Conservation (phyloP, 306 rosid genomes). For the Malus sieversii region DNA sequence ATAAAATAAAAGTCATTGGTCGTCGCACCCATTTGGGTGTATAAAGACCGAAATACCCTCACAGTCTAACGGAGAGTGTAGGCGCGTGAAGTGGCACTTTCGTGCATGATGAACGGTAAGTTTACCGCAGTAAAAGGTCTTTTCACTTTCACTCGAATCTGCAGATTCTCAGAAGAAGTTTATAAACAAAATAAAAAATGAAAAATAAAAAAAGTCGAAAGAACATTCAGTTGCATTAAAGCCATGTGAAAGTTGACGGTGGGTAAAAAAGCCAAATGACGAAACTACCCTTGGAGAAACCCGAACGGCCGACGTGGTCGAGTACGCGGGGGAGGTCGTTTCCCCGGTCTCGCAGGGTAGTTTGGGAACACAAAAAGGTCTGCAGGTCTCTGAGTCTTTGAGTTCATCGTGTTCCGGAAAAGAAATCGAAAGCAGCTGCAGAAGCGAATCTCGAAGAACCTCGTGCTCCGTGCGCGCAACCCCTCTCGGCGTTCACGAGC, state of each 20-base stretch:
- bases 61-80: not conserved
- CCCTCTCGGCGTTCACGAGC: not conserved
- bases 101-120: not conserved
- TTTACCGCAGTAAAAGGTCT: not conserved
- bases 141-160: conserved; percentile 2
- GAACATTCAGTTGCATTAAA: conserved; percentile 25
- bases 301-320: no score
- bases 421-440: not conserved
- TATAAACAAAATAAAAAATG: no score
- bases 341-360: not conserved
- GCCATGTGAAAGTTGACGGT: not conserved
- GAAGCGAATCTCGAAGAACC: conserved; percentile 18
- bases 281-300: not conserved
- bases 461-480: conserved; percentile 10
- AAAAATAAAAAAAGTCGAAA: not conserved
- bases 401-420: conserved; percentile 9
- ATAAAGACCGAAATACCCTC: conserved; percentile 11
- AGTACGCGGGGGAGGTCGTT: not conserved
- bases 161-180: no score
- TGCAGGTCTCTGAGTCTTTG: conserved; percentile 6
- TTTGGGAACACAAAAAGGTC: not conserved
- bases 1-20: conserved; percentile 3
- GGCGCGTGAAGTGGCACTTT: conserved; percentile 1
- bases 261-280: not conserved
- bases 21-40: not conserved